phyloP scores from a whole-genome alignment of 2,329 filamentous ascomycete genomes.

The Penicillium sp. region DNA sequence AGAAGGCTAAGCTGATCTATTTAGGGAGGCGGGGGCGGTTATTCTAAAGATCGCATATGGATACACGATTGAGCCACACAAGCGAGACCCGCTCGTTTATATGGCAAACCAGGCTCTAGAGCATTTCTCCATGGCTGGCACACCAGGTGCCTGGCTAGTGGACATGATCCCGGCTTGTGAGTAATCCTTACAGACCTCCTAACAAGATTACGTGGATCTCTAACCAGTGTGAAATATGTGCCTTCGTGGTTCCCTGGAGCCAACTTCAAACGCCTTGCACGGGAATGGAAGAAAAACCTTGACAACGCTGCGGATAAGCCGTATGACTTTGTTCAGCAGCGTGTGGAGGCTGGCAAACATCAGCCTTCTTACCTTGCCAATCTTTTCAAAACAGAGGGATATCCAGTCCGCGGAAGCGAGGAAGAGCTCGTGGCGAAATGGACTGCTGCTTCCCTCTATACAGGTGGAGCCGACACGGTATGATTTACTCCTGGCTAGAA shows the following conservation, averaged over 20 bases:
- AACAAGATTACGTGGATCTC: too few species aligned
- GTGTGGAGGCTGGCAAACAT: slow-evolving; percentile 8
- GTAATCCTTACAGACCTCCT: slow-evolving; percentile 23
- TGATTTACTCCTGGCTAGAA: neutral
- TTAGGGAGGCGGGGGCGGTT: slow-evolving; percentile 38
- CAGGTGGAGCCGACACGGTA: slow-evolving; percentile 42
- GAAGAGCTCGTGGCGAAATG: slow-evolving; percentile 40
- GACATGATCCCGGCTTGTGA: slow-evolving; percentile 42
- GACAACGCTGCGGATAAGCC: slow-evolving; percentile 32
- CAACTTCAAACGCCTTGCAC: slow-evolving; percentile 37
- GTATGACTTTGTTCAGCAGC: slow-evolving; percentile 28
- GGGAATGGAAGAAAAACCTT: too few species aligned
- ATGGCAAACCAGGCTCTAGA: slow-evolving; percentile 40
- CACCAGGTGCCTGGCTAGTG: slow-evolving; percentile 46
- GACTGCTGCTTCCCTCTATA: slow-evolving; percentile 42
- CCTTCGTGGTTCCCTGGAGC: slow-evolving; percentile 47
- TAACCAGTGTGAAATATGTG: slow-evolving; percentile 32
- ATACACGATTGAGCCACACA: slow-evolving; percentile 42
- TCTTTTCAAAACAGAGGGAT: too few species aligned
- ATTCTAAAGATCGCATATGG: slow-evolving; percentile 48
- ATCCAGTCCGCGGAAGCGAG: neutral
- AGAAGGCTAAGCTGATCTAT: too few species aligned
- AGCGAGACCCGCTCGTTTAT: slow-evolving; percentile 44
- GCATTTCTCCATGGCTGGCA: slow-evolving; percentile 39
- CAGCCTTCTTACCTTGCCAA: slow-evolving; percentile 15